Conservation (phyloP, 805 yeast genomes). For the Ogataea wickerhamii region DNA sequence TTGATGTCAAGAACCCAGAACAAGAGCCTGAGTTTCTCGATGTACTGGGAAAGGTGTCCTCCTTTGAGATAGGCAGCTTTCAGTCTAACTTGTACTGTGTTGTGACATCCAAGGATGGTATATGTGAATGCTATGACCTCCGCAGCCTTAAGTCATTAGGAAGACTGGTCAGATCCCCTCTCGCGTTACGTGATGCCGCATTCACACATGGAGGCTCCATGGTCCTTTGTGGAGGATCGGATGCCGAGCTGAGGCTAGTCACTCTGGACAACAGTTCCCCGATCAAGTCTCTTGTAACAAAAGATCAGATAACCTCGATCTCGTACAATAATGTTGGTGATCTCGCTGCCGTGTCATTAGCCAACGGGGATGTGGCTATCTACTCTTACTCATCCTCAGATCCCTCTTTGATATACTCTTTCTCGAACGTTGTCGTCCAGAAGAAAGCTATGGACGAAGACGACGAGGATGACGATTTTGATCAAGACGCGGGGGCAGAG, state of each 20-base stretch:
- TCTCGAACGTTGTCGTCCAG: slow-evolving; percentile 38
- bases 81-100: slow-evolving; percentile 20
- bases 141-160: slow-evolving; percentile 21
- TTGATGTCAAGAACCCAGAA: slow-evolving; percentile 44
- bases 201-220: slow-evolving; percentile 61
- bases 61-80: slow-evolving; percentile 30
- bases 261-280: slow-evolving; percentile 37
- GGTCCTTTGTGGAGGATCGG: slow-evolving; percentile 64
- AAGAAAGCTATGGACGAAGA: slow-evolving; percentile 31
- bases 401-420: slow-evolving; percentile 48
- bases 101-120: slow-evolving; percentile 42
- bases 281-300: slow-evolving; percentile 33
- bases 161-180: slow-evolving; percentile 40
- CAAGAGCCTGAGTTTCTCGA: slow-evolving; percentile 62
- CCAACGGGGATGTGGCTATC: slow-evolving; percentile 56
- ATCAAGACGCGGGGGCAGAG: slow-evolving; percentile 23
- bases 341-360: slow-evolving; percentile 51
- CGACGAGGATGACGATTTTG: slow-evolving; percentile 37
- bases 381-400: slow-evolving; percentile 53
- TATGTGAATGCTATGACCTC: slow-evolving; percentile 39
- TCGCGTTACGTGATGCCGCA: slow-evolving; percentile 48
- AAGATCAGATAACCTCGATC: slow-evolving; percentile 55
- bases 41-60: slow-evolving; percentile 43
- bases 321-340: slow-evolving; percentile 58
- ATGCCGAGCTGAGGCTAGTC: slow-evolving; percentile 49